Conservation (phyloP, 805 yeast species). For the Saturnispora ahearnii region DNA sequence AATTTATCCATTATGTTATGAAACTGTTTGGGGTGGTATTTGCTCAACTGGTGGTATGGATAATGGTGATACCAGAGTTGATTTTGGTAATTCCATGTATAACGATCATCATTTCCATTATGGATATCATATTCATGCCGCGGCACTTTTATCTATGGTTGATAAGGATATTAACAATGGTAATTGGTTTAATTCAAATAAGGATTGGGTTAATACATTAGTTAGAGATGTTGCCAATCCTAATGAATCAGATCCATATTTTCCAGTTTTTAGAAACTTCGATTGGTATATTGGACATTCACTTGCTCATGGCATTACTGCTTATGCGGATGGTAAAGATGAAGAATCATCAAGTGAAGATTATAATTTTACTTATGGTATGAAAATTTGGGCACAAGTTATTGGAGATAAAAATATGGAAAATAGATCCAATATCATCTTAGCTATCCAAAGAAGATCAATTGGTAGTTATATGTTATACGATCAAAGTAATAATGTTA, state of each 20-base stretch:
- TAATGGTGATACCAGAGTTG: slow-evolving; percentile 38
- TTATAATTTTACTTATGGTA: slow-evolving; percentile 59
- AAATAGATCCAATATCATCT: slow-evolving; percentile 47
- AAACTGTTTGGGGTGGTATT: slow-evolving; percentile 46
- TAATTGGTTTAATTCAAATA: slow-evolving; percentile 42
- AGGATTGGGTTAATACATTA: slow-evolving; percentile 46
- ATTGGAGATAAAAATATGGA: slow-evolving; percentile 45
- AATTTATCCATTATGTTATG: slow-evolving; percentile 43
- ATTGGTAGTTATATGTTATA: slow-evolving; percentile 49
- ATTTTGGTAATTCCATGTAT: slow-evolving; percentile 42
- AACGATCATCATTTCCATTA: slow-evolving; percentile 54
- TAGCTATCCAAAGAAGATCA: slow-evolving; percentile 48
- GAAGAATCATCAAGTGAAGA: slow-evolving; percentile 71
- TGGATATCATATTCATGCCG: slow-evolving; percentile 50
- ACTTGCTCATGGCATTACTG: slow-evolving; percentile 66
- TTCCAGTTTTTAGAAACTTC: slow-evolving; percentile 60
- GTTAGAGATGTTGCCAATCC: slow-evolving; percentile 66
- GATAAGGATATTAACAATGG: slow-evolving; percentile 39
- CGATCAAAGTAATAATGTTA: slow-evolving; percentile 42
- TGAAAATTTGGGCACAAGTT: slow-evolving; percentile 56
- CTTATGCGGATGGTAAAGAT: slow-evolving; percentile 68
- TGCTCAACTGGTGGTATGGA: slow-evolving; percentile 41
- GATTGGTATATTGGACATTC: slow-evolving; percentile 76
- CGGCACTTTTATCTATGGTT: slow-evolving; percentile 51
- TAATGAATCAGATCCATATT: slow-evolving; percentile 39